Percentiles rank a stretch among this genome's conserved stretches.
Conservation (phyloP, 2,329 filamentous ascomycete genomes). For the Apiospora kogelbergensis region DNA sequence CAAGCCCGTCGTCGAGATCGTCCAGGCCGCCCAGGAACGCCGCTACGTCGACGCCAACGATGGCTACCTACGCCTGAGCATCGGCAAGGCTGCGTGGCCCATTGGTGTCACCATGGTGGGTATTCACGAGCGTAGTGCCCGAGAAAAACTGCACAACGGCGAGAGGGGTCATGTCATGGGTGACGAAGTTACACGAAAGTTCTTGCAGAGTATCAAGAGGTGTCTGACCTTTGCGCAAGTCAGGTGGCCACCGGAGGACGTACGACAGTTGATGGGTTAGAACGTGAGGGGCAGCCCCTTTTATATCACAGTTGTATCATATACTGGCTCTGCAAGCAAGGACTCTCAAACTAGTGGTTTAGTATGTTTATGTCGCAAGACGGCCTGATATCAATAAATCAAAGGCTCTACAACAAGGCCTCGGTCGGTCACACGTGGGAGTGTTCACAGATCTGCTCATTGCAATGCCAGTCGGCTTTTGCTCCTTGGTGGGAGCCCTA, state of each 20-base stretch:
- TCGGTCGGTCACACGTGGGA: background rate
- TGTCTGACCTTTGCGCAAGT: conserved; percentile 96
- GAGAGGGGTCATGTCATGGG: conserved; percentile 94
- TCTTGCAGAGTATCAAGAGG: conserved; percentile 94
- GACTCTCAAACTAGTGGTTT: background rate
- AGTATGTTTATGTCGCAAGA: background rate
- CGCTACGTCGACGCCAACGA: conserved; percentile 97
- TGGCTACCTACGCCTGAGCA: conserved; percentile 87
- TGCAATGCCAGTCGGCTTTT: background rate
- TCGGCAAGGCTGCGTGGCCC: conserved; percentile 96
- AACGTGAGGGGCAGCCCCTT: background rate
- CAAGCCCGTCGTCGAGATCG: conserved; percentile 85
- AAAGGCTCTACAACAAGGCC: no score
- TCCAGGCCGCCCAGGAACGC: conserved; percentile 83
- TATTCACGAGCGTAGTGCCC: conserved; percentile 94
- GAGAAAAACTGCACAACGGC: conserved; percentile 90
- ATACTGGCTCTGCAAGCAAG: background rate
- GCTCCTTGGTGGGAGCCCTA: background rate
- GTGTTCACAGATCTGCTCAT: background rate
- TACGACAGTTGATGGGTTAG: conserved; percentile 91
- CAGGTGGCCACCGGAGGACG: conserved; percentile 90
- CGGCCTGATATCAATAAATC: background rate
- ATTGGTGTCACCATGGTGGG: conserved; percentile 99
- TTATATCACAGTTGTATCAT: background rate
- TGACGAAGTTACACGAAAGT: conserved; percentile 93